Base-by-base conservation (phyloP, 768 basidiomycete species). In the Tricholoma matsutake region DNA sequence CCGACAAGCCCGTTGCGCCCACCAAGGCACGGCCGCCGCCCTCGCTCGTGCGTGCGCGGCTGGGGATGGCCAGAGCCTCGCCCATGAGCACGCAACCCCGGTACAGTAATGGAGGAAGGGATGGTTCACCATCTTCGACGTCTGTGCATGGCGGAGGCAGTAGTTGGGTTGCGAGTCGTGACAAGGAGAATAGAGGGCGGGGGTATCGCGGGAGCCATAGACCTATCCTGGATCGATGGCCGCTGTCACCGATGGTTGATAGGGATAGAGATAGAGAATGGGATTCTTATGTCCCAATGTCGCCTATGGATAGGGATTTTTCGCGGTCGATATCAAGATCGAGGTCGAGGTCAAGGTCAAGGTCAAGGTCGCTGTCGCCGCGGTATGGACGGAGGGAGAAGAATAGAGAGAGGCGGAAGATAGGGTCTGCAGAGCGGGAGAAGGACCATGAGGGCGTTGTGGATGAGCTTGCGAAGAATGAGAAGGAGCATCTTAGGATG, bases 401-500 rank as follows among this genome's bases (percentile, higher is more conserved):
- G 57, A 67, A 66, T 52, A 62, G 63, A 29, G 64, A 64, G 45
- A 64, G 66, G 58, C 63, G 60, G 57, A 43, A 25, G 61, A 61
- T 60, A 51, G 61, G 37, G 59, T 65, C 54, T 55, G 72, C 68
- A 61, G 75, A 75, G 56, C 69, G 70, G 67, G 72, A 76, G 65
- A 75, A 72, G 70, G 71, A 76, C 52, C 72, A 75, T 51, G 72
- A 70, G 39, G 72, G 71, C 34, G 77, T 87, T 6, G 63, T 82
- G 45, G 78, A 79, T 37, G 81, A 76, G 65, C 77, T 94, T 45
- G 79, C 80, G 63, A 75, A 75, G 69, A 92, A 88, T 62, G 86
- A 85, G 53, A 77, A 78, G 63, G 88, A 91, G 14, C 83, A 92
- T 73, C 79, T 92, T 47, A 80, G 79, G 62, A 73, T 94, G 2